Evolutionary conservation across 1,284 basidiomycete genomes (phyloP), one percentile per base, ranked within the genome.

Genomic region (Moniliophthora roreri): DNA sequence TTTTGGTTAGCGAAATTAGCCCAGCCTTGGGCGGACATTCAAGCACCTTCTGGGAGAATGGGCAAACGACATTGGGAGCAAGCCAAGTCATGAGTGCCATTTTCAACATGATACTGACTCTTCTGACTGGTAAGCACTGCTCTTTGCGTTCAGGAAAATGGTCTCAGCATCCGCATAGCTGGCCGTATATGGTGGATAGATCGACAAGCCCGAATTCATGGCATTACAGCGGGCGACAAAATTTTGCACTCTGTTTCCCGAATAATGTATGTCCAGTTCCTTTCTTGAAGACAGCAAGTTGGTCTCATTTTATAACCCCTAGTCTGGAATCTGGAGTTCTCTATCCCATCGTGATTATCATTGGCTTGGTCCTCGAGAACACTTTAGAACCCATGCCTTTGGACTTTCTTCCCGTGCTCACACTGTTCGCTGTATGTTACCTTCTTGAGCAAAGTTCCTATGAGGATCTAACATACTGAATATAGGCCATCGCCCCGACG

Each of bases 111-210:
- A 26, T 45, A n/a, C 24, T 45, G 20, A 45, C 42, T 3, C 28
- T 24, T 4, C 28, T 45, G 23, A 45, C 42, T 8, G 42, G 42
- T 45, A 45, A 45, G 42, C 28, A 11, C 11, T 11, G 6, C 28
- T 32, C 11, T 32, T 11, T 6, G 11, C 28, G n/a, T 11, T 32
- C 28, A 32, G 28, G 11, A 32, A 11, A 32, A 32, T 46, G 4
- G n/a, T 32, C 4, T 32, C 26, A 32, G 7, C 1, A 11, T 18
- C 26, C 18, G 9, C 13, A n/a, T n/a, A 46, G 44, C 44, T 7
- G 44, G 44, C n/a, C 44, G 44, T 32, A 46, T 46, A 13, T 46
- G 44, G 44, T 32, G 24, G 44, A 24, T 46, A 16, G 15, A 46
- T 32, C 44, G 44, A 15, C 11, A 46, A 32, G 24, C 44, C 10